These are phyloP conservation scores for Trichaptum fuscoviolaceum DNA, from an alignment of 768 basidiomycete species.

Conservation along the genomic window DNA sequence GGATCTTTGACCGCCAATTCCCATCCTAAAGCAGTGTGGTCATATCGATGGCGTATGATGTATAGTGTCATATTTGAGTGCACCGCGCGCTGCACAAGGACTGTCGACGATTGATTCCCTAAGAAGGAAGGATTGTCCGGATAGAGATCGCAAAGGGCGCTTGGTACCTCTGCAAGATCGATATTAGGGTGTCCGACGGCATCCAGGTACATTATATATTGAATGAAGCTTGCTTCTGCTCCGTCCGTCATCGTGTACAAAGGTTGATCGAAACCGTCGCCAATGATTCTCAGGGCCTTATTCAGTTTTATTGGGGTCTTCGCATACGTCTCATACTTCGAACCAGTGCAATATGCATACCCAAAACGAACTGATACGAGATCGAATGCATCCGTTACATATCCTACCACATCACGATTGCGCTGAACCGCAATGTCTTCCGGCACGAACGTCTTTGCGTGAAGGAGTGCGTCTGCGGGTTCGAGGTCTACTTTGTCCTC, in stretches of 20 bases:
- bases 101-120: neutral
- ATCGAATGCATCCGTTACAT: neutral
- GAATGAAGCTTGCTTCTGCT: neutral
- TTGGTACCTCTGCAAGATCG: neutral
- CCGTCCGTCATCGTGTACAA: neutral
- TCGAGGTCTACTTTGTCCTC: no score
- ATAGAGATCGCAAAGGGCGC: neutral
- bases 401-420: no score
- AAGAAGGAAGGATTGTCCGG: neutral
- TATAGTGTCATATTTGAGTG: neutral
- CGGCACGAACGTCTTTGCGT: no score
- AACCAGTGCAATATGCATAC: neutral
- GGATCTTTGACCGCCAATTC: neutral
- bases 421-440: no score
- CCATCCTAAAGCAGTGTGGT: neutral
- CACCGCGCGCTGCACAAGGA: neutral
- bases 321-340: neutral
- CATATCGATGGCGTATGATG: neutral
- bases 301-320: neutral
- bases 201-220: neutral
- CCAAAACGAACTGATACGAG: neutral
- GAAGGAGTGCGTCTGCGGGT: no score
- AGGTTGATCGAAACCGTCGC: neutral
- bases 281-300: neutral
- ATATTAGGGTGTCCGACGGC: neutral